A percentile compares a stretch with the other conserved stretches of the same genome.
Conservation (phyloP, 225 moss, liverwort and hornwort species). For the Thuidium tamariscinum region DNA sequence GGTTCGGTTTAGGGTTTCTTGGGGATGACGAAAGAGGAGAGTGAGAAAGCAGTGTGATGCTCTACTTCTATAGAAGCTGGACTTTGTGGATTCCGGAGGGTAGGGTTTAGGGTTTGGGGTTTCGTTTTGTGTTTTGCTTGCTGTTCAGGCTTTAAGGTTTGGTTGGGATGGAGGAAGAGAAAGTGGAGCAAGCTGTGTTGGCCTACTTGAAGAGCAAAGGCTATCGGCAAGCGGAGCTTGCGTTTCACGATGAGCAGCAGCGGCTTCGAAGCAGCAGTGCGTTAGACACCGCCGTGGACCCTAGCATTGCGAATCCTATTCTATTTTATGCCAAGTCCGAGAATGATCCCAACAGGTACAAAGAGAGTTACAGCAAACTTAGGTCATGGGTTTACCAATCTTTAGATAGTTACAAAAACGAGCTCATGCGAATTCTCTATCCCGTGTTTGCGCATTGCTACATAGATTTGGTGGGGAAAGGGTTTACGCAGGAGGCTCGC, state of each 20-base stretch:
- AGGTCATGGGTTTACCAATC: constrained; percentile 98
- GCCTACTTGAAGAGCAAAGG: constrained; percentile 94
- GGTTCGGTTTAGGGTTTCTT: neutral
- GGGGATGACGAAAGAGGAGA: neutral
- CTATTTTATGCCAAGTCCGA: constrained; percentile 73
- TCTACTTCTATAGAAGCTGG: neutral
- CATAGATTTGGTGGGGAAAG: constrained; percentile 88
- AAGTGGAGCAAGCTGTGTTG: constrained; percentile 83
- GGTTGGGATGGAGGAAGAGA: constrained; percentile 74
- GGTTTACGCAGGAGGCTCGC: constrained; percentile 79
- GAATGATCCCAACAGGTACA: constrained; percentile 71
- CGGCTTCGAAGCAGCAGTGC: constrained; percentile 34
- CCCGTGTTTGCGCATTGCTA: constrained; percentile 94
- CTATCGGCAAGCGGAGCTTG: constrained; percentile 83
- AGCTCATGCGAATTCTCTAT: constrained; percentile 81
- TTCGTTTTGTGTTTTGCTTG: neutral
- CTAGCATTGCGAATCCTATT: constrained; percentile 76
- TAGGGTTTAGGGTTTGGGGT: neutral
- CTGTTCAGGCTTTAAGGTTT: neutral
- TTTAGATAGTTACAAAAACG: constrained; percentile 94
- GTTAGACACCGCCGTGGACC: constrained; percentile 43
- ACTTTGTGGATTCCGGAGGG: neutral
- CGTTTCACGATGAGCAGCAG: constrained; percentile 92
- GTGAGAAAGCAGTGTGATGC: neutral
- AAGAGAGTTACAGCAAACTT: constrained; percentile 77